phyloP scores from a whole-genome alignment of 768 basidiomycete species.

The Clitopilus passeckerianus region DNA sequence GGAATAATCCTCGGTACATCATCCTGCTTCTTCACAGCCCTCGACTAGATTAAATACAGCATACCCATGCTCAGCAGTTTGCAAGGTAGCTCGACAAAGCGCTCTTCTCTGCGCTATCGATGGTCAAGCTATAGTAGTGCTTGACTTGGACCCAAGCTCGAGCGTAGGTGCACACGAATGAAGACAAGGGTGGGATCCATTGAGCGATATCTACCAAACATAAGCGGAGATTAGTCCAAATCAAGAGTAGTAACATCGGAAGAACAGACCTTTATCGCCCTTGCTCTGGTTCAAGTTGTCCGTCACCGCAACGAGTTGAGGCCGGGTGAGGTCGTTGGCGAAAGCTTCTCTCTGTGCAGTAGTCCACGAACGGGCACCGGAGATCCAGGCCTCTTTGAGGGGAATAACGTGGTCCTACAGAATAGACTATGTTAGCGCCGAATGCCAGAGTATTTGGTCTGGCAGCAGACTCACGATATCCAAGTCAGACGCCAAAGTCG shows the following conservation, averaged over 20 bases:
- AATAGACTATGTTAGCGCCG: conserved; percentile 20
- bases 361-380: conserved; percentile 50
- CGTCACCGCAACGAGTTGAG: conserved; percentile 49
- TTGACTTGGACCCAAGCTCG: conserved; percentile 53
- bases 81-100: conserved; percentile 35
- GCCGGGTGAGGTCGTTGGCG: conserved; percentile 51
- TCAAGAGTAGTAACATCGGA: not conserved
- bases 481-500: conserved; percentile 38
- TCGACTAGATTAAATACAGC: too few relatives aligned
- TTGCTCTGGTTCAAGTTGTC: conserved; percentile 41
- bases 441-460: not conserved
- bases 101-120: conserved; percentile 48
- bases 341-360: conserved; percentile 42
- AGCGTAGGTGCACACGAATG: conserved; percentile 47
- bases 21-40: too few relatives aligned
- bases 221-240: not conserved
- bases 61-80: conserved; percentile 20
- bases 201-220: conserved; percentile 33
- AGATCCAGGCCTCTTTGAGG: conserved; percentile 42
- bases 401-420: conserved; percentile 32
- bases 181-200: conserved; percentile 46
- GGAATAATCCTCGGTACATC: too few relatives aligned
- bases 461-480: conserved; percentile 37
- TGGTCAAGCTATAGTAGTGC: conserved; percentile 39
- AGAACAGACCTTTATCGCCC: conserved; percentile 36